Conservation (phyloP, 768 basidiomycete genomes). For the Lactifluus volemus region DNA sequence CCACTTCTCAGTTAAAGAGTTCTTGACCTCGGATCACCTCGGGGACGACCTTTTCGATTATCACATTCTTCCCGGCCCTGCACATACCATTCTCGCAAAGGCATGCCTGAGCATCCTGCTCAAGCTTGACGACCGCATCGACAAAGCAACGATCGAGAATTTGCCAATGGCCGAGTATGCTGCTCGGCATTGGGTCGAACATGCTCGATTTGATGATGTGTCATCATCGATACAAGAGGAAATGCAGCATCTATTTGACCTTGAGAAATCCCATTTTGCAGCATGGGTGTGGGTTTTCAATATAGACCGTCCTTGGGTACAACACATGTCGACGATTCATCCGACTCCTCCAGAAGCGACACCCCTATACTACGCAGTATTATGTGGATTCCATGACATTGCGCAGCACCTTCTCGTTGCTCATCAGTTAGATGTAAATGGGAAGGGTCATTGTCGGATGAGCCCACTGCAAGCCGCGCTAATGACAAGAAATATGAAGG, state of each 20-base stretch:
- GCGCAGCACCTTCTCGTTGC: too few species aligned
- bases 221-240: neutral
- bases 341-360: neutral
- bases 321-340: neutral
- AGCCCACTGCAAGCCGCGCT: neutral
- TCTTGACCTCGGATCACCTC: too few species aligned
- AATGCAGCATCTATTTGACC: neutral
- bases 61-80: too few species aligned
- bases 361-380: too few species aligned
- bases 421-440: too few species aligned
- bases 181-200: constrained; percentile 1
- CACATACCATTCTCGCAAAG: too few species aligned
- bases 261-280: neutral
- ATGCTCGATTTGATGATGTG: neutral
- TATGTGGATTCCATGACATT: too few species aligned
- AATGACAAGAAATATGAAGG: neutral
- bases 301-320: neutral
- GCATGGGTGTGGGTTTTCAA: constrained; percentile 5
- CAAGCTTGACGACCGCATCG: neutral
- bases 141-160: too few species aligned
- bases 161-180: neutral
- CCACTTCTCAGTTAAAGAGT: too few species aligned
- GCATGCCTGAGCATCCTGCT: too few species aligned
- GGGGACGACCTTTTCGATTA: too few species aligned
- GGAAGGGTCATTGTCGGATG: neutral